Base-by-base conservation (phyloP, 2,329 filamentous ascomycete genomes). In the Colletotrichum sp. region DNA sequence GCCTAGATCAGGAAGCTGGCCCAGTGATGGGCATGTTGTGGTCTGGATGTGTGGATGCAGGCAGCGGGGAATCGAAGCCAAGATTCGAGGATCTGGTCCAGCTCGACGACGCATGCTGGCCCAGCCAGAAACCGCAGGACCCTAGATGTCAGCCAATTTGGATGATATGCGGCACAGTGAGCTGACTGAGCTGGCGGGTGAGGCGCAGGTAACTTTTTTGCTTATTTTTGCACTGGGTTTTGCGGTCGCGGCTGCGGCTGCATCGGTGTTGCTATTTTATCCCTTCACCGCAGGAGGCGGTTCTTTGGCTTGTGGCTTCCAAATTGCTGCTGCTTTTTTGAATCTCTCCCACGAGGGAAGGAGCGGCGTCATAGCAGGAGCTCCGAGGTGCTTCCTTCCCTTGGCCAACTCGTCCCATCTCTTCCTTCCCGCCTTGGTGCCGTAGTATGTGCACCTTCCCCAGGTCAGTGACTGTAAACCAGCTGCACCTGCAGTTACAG, bases 1-100 rank as follows among this genome's bases (percentile, higher is more conserved):
- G 32, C 63, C 21, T 21, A n/a, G 57, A 75, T 68, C 57, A 67
- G 59, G 70, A 73, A 73, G 64, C 70, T 72, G 73, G 21, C 36
- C 69, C 61, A 72, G 72, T 72, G 69, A 72, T 64, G 57, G 57
- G 32, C 39, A 39, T 26, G 18, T 36, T 55, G 30, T 63, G 55
- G 55, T 21, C 32, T 36, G n/a, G 61, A 43, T 39, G 66, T 39
- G 65, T n/a, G 15, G 63, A 52, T 39, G 72, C 67, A 36, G 59
- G 34, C 59, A 36, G 63, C n/a, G 32, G 57, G 28, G 18, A 32
- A 26, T 18, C 15, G 36, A 26, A 63, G 32, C 55, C 68, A 63
- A 67, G 55, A 72, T 65, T 48, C 48, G 57, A 67, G n/a, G 69
- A 72, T 75, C 64, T 72, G 57, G 30, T 68, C 30, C 32, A 64